These are phyloP conservation scores for Mycena epipterygia DNA, from an alignment of 768 basidiomycete species.

Conservation along the genomic window DNA sequence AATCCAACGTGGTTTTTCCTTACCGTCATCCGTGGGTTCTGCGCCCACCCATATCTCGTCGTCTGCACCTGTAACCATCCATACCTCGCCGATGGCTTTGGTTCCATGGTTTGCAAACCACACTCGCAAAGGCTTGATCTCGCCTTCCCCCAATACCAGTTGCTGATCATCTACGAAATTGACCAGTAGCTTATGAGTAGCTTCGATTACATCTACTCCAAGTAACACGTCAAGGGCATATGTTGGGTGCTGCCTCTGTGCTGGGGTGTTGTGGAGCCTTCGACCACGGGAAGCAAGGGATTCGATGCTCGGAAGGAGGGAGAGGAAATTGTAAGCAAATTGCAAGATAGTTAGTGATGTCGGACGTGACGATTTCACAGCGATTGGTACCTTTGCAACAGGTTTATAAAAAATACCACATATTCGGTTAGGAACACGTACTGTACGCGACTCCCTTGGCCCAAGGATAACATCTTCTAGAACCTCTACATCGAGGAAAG, in stretches of 20 bases:
- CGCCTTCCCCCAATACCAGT: constrained; percentile 75
- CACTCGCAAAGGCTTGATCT: constrained; percentile 67
- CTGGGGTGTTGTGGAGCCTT: constrained; percentile 80
- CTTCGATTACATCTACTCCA: constrained; percentile 72
- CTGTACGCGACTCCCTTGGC: constrained; percentile 75
- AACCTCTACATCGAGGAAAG: constrained; percentile 68
- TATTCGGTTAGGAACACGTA: constrained; percentile 48
- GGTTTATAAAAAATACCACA: neutral
- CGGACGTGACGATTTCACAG: constrained; percentile 66
- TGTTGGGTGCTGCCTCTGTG: constrained; percentile 74
- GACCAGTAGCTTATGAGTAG: constrained; percentile 73
- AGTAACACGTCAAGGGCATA: constrained; percentile 81
- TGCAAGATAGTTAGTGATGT: constrained; percentile 69
- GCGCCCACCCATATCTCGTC: constrained; percentile 73
- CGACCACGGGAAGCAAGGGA: constrained; percentile 78
- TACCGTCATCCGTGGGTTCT: constrained; percentile 40
- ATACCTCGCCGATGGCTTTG: constrained; percentile 73
- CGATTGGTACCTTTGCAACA: constrained; percentile 70
- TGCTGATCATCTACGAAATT: constrained; percentile 68
- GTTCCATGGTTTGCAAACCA: constrained; percentile 78
- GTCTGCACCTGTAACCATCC: constrained; percentile 72
- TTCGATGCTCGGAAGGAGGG: constrained; percentile 77
- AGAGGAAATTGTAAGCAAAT: constrained; percentile 78
- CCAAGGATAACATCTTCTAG: constrained; percentile 73
- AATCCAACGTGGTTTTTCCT: constrained; percentile 4